phyloP scores from a whole-genome alignment of 2,329 filamentous ascomycete species.

The Helotiales sp. region DNA sequence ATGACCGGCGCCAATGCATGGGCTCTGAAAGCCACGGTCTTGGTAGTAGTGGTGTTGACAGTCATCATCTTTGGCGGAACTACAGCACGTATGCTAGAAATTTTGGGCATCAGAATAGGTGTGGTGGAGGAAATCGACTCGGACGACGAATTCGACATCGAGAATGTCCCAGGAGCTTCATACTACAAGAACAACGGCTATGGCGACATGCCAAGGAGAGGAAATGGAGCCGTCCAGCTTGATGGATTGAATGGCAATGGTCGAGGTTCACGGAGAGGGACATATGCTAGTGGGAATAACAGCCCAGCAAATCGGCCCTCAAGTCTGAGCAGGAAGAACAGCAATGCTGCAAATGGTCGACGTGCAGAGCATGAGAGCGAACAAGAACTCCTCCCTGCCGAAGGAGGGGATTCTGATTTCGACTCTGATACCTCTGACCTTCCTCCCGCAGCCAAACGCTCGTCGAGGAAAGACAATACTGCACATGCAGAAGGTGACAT shows the following conservation, averaged over 20 bases:
- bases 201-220: constrained; percentile 70
- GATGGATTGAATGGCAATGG: constrained; percentile 53
- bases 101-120: constrained; percentile 91
- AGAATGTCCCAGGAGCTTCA: constrained; percentile 34
- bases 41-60: constrained; percentile 94
- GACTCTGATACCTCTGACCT: constrained; percentile 68
- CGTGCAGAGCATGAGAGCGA: constrained; percentile 49
- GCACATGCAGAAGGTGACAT: constrained; percentile 11
- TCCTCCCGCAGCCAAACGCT: constrained; percentile 54
- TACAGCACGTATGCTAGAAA: constrained; percentile 96
- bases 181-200: constrained; percentile 77
- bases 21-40: constrained; percentile 87
- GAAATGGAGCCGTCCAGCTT: constrained; percentile 51
- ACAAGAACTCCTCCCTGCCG: constrained; percentile 52
- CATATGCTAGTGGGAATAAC: constrained; percentile 40
- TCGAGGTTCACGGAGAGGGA: constrained; percentile 30
- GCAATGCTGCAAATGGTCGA: constrained; percentile 35
- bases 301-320: constrained; percentile 37
- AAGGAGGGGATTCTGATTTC: constrained; percentile 45
- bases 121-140: constrained; percentile 97
- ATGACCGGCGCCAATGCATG: constrained; percentile 79
- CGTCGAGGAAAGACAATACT: constrained; percentile 14
- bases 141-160: constrained; percentile 98
- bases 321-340: constrained; percentile 55
- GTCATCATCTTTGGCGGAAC: constrained; percentile 99